phyloP scores from a whole-genome alignment of 495 filamentous ascomycete genomes.

The Neurospora tetrasperma region DNA sequence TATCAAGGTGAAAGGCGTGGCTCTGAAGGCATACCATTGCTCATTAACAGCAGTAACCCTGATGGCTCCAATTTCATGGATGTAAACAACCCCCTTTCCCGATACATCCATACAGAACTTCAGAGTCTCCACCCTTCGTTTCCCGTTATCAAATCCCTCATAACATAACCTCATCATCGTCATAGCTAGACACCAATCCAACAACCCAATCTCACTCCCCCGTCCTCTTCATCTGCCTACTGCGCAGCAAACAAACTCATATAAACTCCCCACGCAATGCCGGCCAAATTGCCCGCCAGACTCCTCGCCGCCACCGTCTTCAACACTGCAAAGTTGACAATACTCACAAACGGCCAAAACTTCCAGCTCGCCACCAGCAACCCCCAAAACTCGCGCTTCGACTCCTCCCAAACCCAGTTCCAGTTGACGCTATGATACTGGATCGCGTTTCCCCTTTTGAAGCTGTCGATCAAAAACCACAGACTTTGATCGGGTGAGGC shows the following conservation, averaged over 20 bases:
- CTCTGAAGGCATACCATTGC: not conserved
- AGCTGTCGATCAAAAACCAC: conserved; percentile 10
- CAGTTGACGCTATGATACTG: conserved; percentile 25
- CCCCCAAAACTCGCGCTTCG: conserved; percentile 51
- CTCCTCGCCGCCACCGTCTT: conserved; percentile 61
- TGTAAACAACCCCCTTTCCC: not conserved
- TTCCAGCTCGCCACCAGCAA: conserved; percentile 67
- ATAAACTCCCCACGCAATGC: conserved; percentile 80
- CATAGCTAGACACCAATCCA: too few species aligned
- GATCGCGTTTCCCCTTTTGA: conserved; percentile 12
- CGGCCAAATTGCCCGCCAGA: conserved; percentile 68
- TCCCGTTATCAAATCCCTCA: not conserved
- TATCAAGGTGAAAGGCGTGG: too few species aligned
- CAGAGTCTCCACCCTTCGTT: not conserved
- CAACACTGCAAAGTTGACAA: conserved; percentile 70
- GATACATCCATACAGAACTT: not conserved
- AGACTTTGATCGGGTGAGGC: conserved; percentile 9
- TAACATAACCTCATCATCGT: not conserved
- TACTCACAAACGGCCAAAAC: conserved; percentile 74
- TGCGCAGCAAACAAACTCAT: conserved; percentile 52
- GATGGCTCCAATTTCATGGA: not conserved
- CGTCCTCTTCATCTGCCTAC: conserved; percentile 1
- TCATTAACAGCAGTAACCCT: not conserved
- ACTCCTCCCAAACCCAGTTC: conserved; percentile 19
- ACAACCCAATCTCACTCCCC: not conserved